Base-by-base conservation (phyloP, 768 basidiomycete species). In the Auriscalpium orientale region DNA sequence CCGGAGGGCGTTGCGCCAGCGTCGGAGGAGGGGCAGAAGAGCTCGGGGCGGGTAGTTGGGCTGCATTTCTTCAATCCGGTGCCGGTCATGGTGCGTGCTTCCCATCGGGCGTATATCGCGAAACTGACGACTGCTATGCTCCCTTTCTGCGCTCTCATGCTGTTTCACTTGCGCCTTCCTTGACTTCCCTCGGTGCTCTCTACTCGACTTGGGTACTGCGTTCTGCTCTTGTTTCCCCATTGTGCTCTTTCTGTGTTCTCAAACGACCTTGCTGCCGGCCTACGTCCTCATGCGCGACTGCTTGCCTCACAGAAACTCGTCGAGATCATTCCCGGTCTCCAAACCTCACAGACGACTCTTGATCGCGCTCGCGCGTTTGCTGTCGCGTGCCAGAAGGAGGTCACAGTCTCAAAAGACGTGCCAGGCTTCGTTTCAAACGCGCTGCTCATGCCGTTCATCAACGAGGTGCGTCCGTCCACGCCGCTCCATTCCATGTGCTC, bases 1-100 rank as follows among this genome's bases (percentile, higher is more conserved):
- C 82, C 83, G 0, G 70, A 76, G 51, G 82, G 83, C 22, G 66
- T 76, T 44, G 74, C 73, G 53, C 73, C 85, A 16, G 75, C 85
- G 8, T 86, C 83, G 59, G 80, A 79, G 37, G 76, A 79, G 61
- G 90, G 87, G 8, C 81, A 78, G 68, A 72, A 71, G 58, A 80
- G 75, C 56, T 80, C 93, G 4, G 76, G 82, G 46, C 79, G 92
- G 47, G 91, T 94, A 43, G 90, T 97, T 51, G 93, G 86, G 12
- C 74, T 95, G 44, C 93, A 95, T 68, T 97, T 94, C 76, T 95
- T 97, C 75, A 95, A 98, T 65, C 95, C 95, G 4, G 95, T 97
- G 4, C 95, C 95, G 3, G 89, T 95, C 35, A 97, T 97, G 94
- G 90, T 91, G 66, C 51, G 80, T 61, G 48, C 28, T 28, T 28